Percentiles rank a stretch among this genome's conserved stretches.
These are phyloP conservation scores for Fomitopsis palustris DNA, from an alignment of 1,284 basidiomycete species.

Conservation along the genomic window DNA sequence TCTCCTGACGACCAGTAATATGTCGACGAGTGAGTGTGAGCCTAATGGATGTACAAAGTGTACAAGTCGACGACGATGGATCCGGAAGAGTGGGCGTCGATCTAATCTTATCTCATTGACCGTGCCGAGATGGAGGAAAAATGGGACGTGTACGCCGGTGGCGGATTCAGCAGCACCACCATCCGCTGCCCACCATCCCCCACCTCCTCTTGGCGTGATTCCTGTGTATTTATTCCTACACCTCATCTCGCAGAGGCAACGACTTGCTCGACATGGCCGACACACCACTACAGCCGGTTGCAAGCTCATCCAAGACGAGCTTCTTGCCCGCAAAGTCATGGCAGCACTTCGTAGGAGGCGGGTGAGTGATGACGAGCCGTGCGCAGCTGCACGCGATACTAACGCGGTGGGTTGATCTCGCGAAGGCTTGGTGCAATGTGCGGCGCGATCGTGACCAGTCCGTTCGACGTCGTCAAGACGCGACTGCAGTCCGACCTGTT, in stretches of 20 bases:
- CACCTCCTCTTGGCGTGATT: background rate
- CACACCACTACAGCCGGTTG: conserved; percentile 17
- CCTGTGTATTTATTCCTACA: background rate
- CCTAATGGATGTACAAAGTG: too few relatives aligned
- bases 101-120: conserved; percentile 22
- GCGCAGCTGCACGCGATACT: background rate
- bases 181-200: background rate
- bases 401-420: background rate
- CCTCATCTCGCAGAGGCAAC: too few relatives aligned
- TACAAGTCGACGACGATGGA: too few relatives aligned
- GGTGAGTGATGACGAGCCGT: conserved; percentile 50
- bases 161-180: conserved; percentile 1
- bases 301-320: conserved; percentile 30
- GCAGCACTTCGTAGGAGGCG: conserved; percentile 84
- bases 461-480: conserved; percentile 98
- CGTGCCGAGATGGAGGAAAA: conserved; percentile 10
- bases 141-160: conserved; percentile 10
- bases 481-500: conserved; percentile 92
- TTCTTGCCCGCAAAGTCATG: conserved; percentile 75
- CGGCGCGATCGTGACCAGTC: conserved; percentile 94
- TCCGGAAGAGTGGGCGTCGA: too few relatives aligned
- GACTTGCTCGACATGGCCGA: conserved; percentile 17
- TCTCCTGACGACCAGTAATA: too few relatives aligned
- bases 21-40: too few relatives aligned
- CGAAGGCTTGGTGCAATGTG: conserved; percentile 93